Evolutionary conservation across 108 stramenopile genomes (phyloP).

Genomic region (Fragilariopsis cylindrus): DNA sequence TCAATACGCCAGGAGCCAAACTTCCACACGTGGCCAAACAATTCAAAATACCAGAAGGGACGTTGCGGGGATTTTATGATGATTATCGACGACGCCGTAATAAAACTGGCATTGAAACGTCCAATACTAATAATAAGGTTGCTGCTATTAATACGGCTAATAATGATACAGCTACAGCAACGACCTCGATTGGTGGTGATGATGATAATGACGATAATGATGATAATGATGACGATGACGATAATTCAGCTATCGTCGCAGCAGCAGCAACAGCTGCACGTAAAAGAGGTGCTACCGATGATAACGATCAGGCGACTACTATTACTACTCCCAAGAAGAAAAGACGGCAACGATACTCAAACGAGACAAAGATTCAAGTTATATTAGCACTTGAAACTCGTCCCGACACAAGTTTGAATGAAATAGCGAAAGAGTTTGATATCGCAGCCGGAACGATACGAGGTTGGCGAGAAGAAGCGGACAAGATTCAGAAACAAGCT

Average conservation of each 20-base stretch:
- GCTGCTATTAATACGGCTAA: neutral
- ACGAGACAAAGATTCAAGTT: slow-evolving; percentile 36
- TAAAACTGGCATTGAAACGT: too few species aligned
- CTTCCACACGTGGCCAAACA: slow-evolving; percentile 24
- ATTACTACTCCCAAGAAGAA: slow-evolving; percentile 21
- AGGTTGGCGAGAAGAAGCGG: slow-evolving; percentile 34
- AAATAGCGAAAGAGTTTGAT: slow-evolving; percentile 29
- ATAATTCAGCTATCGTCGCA: neutral
- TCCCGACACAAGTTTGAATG: slow-evolving; percentile 15
- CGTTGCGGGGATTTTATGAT: slow-evolving; percentile 25
- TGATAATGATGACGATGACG: neutral
- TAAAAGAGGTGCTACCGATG: neutral
- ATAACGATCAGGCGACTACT: neutral
- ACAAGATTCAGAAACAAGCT: slow-evolving; percentile 33
- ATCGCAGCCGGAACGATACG: slow-evolving; percentile 26
- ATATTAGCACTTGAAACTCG: slow-evolving; percentile 31
- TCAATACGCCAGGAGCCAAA: slow-evolving; percentile 17
- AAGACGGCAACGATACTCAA: slow-evolving; percentile 26
- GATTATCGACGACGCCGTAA: slow-evolving; percentile 7
- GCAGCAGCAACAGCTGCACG: neutral
- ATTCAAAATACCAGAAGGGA: slow-evolving; percentile 31
- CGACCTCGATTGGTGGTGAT: neutral
- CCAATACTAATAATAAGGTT: slow-evolving; percentile 3
- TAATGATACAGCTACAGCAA: neutral
- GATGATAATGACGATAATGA: too few species aligned